A percentile compares a stretch with the other conserved stretches of the same genome.
Evolutionary conservation across 2,329 filamentous ascomycete species (phyloP).

Genomic region (Penicillium hesseltinei): DNA sequence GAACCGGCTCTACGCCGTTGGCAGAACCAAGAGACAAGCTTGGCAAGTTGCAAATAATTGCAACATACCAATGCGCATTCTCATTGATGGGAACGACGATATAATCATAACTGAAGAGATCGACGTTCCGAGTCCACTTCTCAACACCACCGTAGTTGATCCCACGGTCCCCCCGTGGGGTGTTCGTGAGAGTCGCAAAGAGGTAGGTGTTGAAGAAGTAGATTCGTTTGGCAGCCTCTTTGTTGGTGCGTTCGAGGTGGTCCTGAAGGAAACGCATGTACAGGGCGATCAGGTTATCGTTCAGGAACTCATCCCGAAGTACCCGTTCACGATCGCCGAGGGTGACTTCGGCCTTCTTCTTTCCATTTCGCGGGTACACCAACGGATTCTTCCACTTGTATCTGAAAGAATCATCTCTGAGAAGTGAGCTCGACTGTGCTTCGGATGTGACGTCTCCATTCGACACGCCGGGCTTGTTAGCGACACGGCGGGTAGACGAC

Average conservation of each 20-base stretch:
- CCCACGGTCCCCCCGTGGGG: slow-evolving; percentile 49
- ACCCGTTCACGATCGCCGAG: slow-evolving; percentile 61
- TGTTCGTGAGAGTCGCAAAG: slow-evolving; percentile 71
- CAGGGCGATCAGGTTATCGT: slow-evolving; percentile 89
- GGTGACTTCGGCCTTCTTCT: slow-evolving; percentile 47
- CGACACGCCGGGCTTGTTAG: neutral
- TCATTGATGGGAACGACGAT: slow-evolving; percentile 92
- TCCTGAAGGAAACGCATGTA: slow-evolving; percentile 74
- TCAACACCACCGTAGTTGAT: slow-evolving; percentile 85
- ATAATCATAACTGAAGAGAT: slow-evolving; percentile 83
- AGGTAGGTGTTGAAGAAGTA: slow-evolving; percentile 95
- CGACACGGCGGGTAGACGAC: slow-evolving; percentile 27
- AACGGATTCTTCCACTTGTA: slow-evolving; percentile 39
- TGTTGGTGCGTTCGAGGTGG: slow-evolving; percentile 54
- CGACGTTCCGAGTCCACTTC: slow-evolving; percentile 81
- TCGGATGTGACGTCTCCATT: neutral
- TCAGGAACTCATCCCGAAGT: slow-evolving; percentile 81
- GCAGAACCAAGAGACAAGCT: slow-evolving; percentile 49
- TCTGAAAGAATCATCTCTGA: slow-evolving; percentile 20
- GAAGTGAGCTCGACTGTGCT: neutral
- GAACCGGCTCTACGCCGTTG: slow-evolving; percentile 3
- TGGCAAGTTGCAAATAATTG: slow-evolving; percentile 86
- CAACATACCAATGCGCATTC: slow-evolving; percentile 84
- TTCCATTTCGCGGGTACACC: slow-evolving; percentile 46
- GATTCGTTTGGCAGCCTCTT: slow-evolving; percentile 61